A percentile compares a stretch with the other conserved stretches of the same genome.
Conservation (phyloP, 1,139 yeast species). For the Protomyces pachydermus region DNA sequence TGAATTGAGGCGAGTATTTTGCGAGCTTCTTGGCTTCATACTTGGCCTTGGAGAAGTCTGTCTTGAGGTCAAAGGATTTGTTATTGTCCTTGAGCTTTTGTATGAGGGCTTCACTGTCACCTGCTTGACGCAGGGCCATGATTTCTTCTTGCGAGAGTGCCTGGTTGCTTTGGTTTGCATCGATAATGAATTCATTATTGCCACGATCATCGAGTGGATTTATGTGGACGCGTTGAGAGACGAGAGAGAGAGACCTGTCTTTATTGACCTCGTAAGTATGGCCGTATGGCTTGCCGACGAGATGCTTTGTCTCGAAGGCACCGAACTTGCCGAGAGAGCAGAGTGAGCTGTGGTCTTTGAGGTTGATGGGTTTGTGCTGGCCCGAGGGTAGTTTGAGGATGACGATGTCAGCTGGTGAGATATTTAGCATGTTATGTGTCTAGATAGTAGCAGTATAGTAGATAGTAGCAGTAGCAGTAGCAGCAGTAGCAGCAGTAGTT, state of each 20-base stretch:
- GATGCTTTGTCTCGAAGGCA: slow-evolving; percentile 63
- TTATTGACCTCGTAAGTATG: slow-evolving; percentile 80
- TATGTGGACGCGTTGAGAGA: slow-evolving; percentile 23
- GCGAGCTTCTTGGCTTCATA: slow-evolving; percentile 86
- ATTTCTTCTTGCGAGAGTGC: slow-evolving; percentile 68
- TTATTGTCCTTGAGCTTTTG: slow-evolving; percentile 78
- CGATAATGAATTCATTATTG: slow-evolving; percentile 65
- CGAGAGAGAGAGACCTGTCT: slow-evolving; percentile 42
- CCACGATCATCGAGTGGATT: slow-evolving; percentile 44
- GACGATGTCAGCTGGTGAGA: slow-evolving; percentile 5
- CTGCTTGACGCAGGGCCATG: slow-evolving; percentile 61
- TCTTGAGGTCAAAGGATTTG: slow-evolving; percentile 80
- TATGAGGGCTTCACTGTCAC: slow-evolving; percentile 53
- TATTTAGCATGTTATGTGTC: no score
- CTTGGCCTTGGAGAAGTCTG: slow-evolving; percentile 84
- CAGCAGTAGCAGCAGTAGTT: no score
- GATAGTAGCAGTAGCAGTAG: no score
- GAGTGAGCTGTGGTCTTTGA: slow-evolving; percentile 44
- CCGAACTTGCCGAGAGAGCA: slow-evolving; percentile 84
- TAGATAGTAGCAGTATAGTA: no score
- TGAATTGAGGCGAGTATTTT: slow-evolving; percentile 79
- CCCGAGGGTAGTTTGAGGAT: slow-evolving; percentile 20
- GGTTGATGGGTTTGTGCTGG: slow-evolving; percentile 8
- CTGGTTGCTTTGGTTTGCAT: slow-evolving; percentile 69
- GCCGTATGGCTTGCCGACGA: slow-evolving; percentile 79